Conservation (phyloP, 441 rosid genomes). For the Bocquillonia castaneifolia region DNA sequence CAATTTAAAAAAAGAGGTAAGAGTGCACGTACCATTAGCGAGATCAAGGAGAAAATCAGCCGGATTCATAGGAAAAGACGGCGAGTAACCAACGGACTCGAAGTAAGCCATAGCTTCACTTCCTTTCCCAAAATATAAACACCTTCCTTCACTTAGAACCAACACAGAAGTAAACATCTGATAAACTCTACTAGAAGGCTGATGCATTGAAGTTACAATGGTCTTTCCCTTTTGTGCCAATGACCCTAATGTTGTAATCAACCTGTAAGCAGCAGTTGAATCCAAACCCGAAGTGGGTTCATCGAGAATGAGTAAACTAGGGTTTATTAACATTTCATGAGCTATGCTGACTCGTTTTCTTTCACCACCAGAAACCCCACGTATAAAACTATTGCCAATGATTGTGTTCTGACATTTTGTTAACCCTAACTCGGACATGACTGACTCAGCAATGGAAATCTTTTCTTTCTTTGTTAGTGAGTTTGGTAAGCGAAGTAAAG, state of each 20-base stretch:
- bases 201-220: slow-evolving; percentile 77
- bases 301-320: slow-evolving; percentile 72
- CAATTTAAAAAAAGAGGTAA: background rate
- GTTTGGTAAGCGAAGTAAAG: slow-evolving; percentile 66
- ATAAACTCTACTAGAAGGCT: slow-evolving; percentile 82
- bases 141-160: slow-evolving; percentile 70
- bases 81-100: slow-evolving; percentile 70
- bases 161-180: slow-evolving; percentile 79
- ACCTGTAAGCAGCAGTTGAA: slow-evolving; percentile 74
- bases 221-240: slow-evolving; percentile 69
- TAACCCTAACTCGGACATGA: slow-evolving; percentile 65
- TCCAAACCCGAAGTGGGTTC: slow-evolving; percentile 95
- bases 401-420: slow-evolving; percentile 70
- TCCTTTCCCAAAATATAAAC: slow-evolving; percentile 71
- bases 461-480: slow-evolving; percentile 47
- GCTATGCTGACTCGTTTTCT: slow-evolving; percentile 86
- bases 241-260: slow-evolving; percentile 46
- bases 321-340: slow-evolving; percentile 78
- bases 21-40: slow-evolving; percentile 72
- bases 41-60: slow-evolving; percentile 96
- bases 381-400: slow-evolving; percentile 69
- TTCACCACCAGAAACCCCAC: slow-evolving; percentile 91
- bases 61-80: slow-evolving; percentile 90
- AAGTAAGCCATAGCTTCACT: slow-evolving; percentile 70
- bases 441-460: slow-evolving; percentile 50